Evolutionary conservation across 441 rosid species (phyloP), one percentile per base, ranked within the genome.

Genomic region (Pelargonium fulgidum): DNA sequence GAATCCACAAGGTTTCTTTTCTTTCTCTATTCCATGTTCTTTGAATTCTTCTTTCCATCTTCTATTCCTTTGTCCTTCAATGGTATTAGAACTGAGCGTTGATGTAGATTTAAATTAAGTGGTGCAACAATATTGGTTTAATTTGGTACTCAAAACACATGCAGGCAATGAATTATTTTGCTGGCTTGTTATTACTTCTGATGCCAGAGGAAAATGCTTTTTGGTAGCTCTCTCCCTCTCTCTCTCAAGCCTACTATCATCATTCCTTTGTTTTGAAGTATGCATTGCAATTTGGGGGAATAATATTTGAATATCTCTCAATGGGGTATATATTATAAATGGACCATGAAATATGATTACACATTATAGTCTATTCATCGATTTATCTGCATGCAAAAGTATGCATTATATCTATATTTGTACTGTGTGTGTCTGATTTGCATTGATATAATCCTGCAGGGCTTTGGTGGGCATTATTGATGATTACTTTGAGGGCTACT

Each of bases 121-220:
- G 14, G 36, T 54, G 22, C 36, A 16, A 41, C 54, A 10, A 13
- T 73, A 45, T 58, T 65, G 26, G 26, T 72, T 69, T 62, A 68
- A 65, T 65, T 67, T 73, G 67, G 66, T 44, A 50, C 9, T 26
- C 64, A 44, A 59, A 78, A 79, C 33, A 62, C 72, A 33, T 80
- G 83, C 86, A 88, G 93, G 90, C 86, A 68, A 88, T 88, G 90
- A 88, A 88, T 75, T 88, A 84, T 80, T 84, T 88, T 77, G 93
- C 93, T 79, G 93, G 93, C 12, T 41, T 86, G 64, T 78, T 88
- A 73, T 85, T 88, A 77, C 89, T 88, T 54, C 65, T 88, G 80
- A 88, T 88, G 90, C 90, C 93, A 16, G 93, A 88, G 76, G 93
- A 88, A 78, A 85, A 88, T 76, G 90, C 90, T 69, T 88, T 88